Evolutionary conservation across 164 flowering plant genomes (phyloP).

Genomic region (Buxus sempervirens): DNA sequence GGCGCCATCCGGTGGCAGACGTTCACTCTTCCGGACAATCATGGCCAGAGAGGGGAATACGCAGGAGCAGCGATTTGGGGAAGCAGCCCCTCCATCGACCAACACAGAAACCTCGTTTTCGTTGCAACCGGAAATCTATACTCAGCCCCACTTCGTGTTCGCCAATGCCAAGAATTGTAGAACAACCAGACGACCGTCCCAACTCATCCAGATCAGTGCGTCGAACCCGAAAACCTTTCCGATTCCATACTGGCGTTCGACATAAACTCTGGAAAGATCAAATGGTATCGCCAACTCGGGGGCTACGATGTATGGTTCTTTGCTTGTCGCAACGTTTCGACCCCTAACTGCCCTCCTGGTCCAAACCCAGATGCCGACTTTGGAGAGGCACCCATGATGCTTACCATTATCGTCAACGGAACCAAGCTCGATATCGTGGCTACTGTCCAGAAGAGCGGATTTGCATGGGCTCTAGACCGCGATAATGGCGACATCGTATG

Average conservation of each 20-base stretch:
- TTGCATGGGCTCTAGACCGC: constrained; percentile 55
- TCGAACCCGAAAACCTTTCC: constrained; percentile 30
- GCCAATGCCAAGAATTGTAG: constrained; percentile 34
- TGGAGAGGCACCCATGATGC: constrained; percentile 52
- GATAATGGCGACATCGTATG: constrained; percentile 45
- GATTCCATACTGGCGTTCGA: constrained; percentile 43
- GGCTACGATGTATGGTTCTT: constrained; percentile 44
- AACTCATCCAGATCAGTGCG: constrained; percentile 36
- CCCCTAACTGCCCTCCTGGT: constrained; percentile 44
- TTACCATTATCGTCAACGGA: constrained; percentile 18
- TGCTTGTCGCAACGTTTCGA: constrained; percentile 31
- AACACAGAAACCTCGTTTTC: constrained; percentile 27
- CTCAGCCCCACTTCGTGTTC: constrained; percentile 38
- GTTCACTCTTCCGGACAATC: constrained; percentile 38
- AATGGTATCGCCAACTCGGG: constrained; percentile 40
- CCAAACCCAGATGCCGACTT: constrained; percentile 56
- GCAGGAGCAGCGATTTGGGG: constrained; percentile 60
- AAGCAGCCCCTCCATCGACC: constrained; percentile 53
- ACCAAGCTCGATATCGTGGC: constrained; percentile 37
- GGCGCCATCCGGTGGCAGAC: constrained; percentile 42
- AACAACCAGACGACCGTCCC: constrained; percentile 39
- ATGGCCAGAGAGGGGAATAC: constrained; percentile 33
- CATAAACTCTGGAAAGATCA: constrained; percentile 30
- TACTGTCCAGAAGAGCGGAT: constrained; percentile 60
- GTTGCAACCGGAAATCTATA: constrained; percentile 48